Conservation (phyloP, 2,329 filamentous ascomycete species). For the Trichoderma lentiforme region DNA sequence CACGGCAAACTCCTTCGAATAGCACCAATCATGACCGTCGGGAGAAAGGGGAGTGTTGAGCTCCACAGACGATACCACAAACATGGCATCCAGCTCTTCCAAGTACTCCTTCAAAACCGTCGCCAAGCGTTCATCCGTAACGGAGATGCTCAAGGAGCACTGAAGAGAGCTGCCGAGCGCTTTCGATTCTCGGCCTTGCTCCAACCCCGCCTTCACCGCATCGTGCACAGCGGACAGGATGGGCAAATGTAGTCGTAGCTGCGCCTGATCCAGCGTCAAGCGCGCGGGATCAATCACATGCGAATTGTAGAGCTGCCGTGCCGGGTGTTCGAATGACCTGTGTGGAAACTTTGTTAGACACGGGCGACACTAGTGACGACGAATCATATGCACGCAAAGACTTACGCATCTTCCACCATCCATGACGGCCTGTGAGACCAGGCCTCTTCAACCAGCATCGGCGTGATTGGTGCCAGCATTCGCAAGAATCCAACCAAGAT, state of each 20-base stretch:
- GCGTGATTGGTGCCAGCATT: conserved; percentile 78
- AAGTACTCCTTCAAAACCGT: conserved; percentile 38
- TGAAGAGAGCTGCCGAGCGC: conserved; percentile 78
- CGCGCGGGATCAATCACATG: conserved; percentile 41
- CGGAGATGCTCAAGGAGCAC: conserved; percentile 60
- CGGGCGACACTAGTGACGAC: neutral
- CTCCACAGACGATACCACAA: conserved; percentile 65
- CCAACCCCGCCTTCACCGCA: conserved; percentile 72
- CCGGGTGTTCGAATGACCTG: conserved; percentile 37
- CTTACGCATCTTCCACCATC: conserved; percentile 51
- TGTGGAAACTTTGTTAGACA: conserved; percentile 20
- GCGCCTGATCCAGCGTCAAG: conserved; percentile 37
- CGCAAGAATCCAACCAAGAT: conserved; percentile 71
- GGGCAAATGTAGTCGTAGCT: conserved; percentile 43
- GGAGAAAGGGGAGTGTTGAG: conserved; percentile 37
- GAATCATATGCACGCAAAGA: conserved; percentile 20
- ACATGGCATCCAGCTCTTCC: conserved; percentile 59
- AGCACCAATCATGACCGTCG: conserved; percentile 38
- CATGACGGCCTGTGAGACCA: conserved; percentile 72
- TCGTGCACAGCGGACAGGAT: conserved; percentile 55
- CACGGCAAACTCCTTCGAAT: conserved; percentile 42
- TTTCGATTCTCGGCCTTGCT: conserved; percentile 68
- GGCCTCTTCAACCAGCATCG: conserved; percentile 81
- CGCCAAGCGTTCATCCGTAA: conserved; percentile 38
- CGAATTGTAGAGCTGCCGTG: conserved; percentile 45